Conservation (phyloP, 257 asterid genomes). For the Dorcoceras hygrometricum region DNA sequence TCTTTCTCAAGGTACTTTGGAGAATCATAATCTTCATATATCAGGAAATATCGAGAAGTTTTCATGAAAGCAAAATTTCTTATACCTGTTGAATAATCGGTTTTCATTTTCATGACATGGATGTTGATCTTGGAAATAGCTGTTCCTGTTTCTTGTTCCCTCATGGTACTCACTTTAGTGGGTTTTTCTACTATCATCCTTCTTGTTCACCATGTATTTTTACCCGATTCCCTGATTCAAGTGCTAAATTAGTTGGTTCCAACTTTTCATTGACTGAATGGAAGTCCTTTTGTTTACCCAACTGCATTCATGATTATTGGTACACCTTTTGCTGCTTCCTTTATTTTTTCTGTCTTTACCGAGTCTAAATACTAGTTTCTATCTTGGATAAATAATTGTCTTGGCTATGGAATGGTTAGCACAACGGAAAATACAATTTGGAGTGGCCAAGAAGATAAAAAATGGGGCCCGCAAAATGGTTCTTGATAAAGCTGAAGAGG, state of each 20-base stretch:
- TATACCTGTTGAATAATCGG: background rate
- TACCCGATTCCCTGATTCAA: background rate
- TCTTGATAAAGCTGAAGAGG: conserved; percentile 98
- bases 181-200: background rate
- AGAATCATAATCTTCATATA: background rate
- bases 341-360: conserved; percentile 2
- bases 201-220: background rate
- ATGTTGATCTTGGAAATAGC: background rate
- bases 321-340: background rate
- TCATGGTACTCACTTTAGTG: background rate
- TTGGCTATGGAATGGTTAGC: conserved; percentile 46
- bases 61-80: background rate
- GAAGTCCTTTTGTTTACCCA: background rate
- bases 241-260: background rate
- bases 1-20: background rate
- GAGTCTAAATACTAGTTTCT: conserved; percentile 14
- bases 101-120: background rate
- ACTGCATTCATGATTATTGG: background rate
- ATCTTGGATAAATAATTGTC: conserved; percentile 22
- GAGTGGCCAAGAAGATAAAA: conserved; percentile 90
- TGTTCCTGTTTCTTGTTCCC: background rate
- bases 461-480: conserved; percentile 92
- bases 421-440: conserved; percentile 69
- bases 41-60: background rate
- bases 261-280: background rate